phyloP scores from a whole-genome alignment of 169 alveolate genomes.

The Eimeria falciformis region DNA sequence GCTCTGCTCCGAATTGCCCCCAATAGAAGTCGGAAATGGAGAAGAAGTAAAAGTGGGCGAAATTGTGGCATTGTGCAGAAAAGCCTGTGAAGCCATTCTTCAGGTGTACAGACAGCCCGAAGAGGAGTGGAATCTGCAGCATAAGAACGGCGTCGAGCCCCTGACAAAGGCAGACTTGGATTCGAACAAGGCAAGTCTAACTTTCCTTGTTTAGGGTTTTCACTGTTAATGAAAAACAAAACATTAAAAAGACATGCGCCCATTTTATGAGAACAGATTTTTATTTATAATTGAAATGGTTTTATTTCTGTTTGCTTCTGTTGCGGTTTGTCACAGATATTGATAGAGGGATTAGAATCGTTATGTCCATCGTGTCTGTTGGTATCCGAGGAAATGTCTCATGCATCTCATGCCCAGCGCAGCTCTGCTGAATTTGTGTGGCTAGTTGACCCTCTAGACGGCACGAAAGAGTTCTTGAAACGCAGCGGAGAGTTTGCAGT shows the following conservation, averaged over 20 bases:
- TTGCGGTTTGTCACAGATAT: not conserved
- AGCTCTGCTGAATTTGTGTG: conserved; percentile 72
- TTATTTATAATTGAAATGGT: not conserved
- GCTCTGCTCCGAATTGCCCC: not conserved
- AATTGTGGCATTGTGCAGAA: not conserved
- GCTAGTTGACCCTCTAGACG: conserved; percentile 83
- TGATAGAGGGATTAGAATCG: not conserved
- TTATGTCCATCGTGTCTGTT: conserved; percentile 2
- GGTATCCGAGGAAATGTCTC: conserved; percentile 17
- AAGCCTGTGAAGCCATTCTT: conserved; percentile 24
- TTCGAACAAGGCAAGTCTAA: conserved; percentile 75
- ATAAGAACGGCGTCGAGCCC: conserved; percentile 49
- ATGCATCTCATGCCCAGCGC: conserved; percentile 50
- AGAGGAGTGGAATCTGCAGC: conserved; percentile 13
- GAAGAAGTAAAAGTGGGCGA: not conserved
- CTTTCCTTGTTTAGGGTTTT: not conserved
- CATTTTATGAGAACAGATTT: not conserved
- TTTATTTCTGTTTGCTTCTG: not conserved
- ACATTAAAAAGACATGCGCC: not conserved
- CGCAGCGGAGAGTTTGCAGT: conserved; percentile 82
- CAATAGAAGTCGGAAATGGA: not conserved
- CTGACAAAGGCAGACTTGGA: conserved; percentile 62
- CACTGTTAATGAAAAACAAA: not conserved
- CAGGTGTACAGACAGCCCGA: conserved; percentile 35
- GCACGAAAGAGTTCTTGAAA: conserved; percentile 83